A percentile compares a stretch with the other conserved stretches of the same genome.
These are phyloP conservation scores for Aureoboletus auriporus DNA, from an alignment of 768 basidiomycete genomes.

Conservation along the genomic window DNA sequence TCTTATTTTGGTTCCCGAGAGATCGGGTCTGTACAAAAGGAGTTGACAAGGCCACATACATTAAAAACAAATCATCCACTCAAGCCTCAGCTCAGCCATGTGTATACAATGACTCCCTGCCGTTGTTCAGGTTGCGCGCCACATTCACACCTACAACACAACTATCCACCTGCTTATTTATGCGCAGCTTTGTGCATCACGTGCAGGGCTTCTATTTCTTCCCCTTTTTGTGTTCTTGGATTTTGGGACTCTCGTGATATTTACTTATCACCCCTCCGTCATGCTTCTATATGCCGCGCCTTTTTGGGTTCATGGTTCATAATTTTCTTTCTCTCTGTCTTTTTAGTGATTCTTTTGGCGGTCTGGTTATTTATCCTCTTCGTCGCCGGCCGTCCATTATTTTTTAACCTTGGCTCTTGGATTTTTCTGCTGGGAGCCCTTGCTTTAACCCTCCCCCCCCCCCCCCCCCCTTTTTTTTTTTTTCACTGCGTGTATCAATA, in stretches of 20 bases:
- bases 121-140: conserved; percentile 24
- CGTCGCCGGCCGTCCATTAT: conserved; percentile 2
- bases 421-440: neutral
- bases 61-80: conserved; percentile 23
- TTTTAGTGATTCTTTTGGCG: conserved; percentile 24
- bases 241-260: conserved; percentile 35
- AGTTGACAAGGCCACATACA: conserved; percentile 30
- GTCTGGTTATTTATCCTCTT: conserved; percentile 19
- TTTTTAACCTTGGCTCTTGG: neutral
- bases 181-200: conserved; percentile 22
- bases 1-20: conserved; percentile 30
- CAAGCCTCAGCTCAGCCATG: conserved; percentile 29
- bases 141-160: conserved; percentile 14
- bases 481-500: conserved; percentile 30
- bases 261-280: conserved; percentile 11
- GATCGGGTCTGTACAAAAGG: conserved; percentile 37
- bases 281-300: conserved; percentile 20
- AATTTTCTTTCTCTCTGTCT: conserved; percentile 22
- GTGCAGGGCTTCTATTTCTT: conserved; percentile 27
- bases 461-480: too few species aligned
- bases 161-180: conserved; percentile 32
- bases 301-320: conserved; percentile 22
- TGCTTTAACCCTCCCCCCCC: neutral
- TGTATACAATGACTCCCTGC: conserved; percentile 27
- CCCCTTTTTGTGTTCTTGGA: conserved; percentile 38